These are phyloP conservation scores for Vigna hirtella DNA, from an alignment of 306 rosid genomes.

Conservation along the genomic window DNA sequence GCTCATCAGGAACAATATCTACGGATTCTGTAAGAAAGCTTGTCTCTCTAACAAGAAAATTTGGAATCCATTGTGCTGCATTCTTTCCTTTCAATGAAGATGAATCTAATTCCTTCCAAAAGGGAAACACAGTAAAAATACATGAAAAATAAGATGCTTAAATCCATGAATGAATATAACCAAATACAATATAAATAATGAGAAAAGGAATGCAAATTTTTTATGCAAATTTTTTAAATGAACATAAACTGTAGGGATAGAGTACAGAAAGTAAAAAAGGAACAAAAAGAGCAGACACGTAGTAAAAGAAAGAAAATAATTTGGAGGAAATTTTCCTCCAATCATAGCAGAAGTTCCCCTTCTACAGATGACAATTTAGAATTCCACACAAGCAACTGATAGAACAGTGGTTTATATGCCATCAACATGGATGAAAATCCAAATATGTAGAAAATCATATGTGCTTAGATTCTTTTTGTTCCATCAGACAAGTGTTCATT, in stretches of 20 bases:
- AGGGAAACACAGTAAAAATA: conserved; percentile 43
- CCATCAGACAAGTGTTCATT: neutral
- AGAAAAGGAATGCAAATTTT: conserved; percentile 18
- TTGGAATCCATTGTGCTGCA: conserved; percentile 39
- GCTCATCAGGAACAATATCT: conserved; percentile 72
- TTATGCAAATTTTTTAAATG: conserved; percentile 13
- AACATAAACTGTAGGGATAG: conserved; percentile 17
- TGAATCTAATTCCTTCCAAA: conserved; percentile 59
- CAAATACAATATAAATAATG: conserved; percentile 9
- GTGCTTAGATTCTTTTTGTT: conserved; percentile 5
- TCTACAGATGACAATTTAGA: conserved; percentile 6
- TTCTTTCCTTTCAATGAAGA: conserved; percentile 48
- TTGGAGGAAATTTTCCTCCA: conserved; percentile 18
- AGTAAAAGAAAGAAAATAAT: neutral
- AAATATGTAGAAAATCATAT: conserved; percentile 9
- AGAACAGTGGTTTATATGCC: conserved; percentile 19
- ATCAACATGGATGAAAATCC: neutral
- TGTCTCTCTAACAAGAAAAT: conserved; percentile 62
- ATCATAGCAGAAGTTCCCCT: conserved; percentile 15
- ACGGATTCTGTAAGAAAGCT: conserved; percentile 90
- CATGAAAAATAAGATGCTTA: conserved; percentile 40
- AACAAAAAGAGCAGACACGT: conserved; percentile 23
- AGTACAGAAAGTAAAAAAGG: conserved; percentile 21
- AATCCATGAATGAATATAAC: conserved; percentile 1
- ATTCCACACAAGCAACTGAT: conserved; percentile 32